A percentile compares a stretch with the other conserved stretches of the same genome.
Conservation (phyloP, 2,329 filamentous ascomycete species). For the Penicillium crustosum region DNA sequence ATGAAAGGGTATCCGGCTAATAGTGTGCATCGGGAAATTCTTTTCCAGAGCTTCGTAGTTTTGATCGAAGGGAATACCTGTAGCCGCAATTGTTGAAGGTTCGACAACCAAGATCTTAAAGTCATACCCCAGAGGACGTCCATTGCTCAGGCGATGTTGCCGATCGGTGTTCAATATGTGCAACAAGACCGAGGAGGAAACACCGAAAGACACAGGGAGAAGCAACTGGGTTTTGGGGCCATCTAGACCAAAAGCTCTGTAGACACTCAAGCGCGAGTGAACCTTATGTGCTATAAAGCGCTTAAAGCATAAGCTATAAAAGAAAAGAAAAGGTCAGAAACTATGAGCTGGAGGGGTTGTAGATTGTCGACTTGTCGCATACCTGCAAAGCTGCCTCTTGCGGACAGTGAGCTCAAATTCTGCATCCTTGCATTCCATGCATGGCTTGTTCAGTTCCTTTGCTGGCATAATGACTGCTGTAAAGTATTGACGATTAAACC, state of each 20-base stretch:
- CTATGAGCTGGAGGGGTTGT: slow-evolving; percentile 10
- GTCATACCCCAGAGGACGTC: slow-evolving; percentile 62
- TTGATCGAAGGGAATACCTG: slow-evolving; percentile 23
- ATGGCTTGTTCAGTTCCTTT: slow-evolving; percentile 42
- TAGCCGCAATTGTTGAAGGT: slow-evolving; percentile 33
- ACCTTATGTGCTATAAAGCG: slow-evolving; percentile 76
- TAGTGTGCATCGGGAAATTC: slow-evolving; percentile 65
- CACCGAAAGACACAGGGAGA: slow-evolving; percentile 78
- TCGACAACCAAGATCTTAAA: slow-evolving; percentile 52
- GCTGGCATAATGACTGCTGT: slow-evolving; percentile 30
- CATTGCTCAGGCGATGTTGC: slow-evolving; percentile 56
- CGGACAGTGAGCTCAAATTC: slow-evolving; percentile 57
- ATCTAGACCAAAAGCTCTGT: slow-evolving; percentile 33
- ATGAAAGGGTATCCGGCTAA: slow-evolving; percentile 64
- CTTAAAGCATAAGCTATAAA: slow-evolving; percentile 69
- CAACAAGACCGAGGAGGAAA: slow-evolving; percentile 75
- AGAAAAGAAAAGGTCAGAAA: slow-evolving; percentile 16
- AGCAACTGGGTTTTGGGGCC: slow-evolving; percentile 57
- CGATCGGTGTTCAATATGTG: slow-evolving; percentile 68
- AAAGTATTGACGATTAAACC: not conserved
- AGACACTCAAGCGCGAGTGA: slow-evolving; percentile 72
- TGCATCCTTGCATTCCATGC: slow-evolving; percentile 57
- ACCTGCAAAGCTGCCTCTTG: slow-evolving; percentile 61
- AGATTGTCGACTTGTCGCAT: slow-evolving; percentile 23
- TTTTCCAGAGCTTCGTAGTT: slow-evolving; percentile 52